Percentiles rank a stretch among this genome's conserved stretches.
phyloP scores from a whole-genome alignment of 306 rosid species.

The Elaeagnus macrophylla region DNA sequence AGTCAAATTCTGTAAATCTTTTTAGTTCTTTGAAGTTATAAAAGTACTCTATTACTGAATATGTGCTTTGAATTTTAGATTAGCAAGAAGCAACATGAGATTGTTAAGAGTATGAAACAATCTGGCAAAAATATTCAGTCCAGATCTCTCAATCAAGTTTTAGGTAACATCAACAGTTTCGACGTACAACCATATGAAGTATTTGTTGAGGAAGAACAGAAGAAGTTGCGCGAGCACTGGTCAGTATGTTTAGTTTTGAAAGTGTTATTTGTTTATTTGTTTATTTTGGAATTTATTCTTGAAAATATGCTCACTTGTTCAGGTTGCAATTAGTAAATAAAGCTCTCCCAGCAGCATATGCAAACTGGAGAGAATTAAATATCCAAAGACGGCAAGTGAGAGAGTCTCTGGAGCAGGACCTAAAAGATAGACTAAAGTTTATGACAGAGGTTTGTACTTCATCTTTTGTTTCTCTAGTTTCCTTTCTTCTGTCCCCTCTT shows the following conservation, averaged over 20 bases:
- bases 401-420: constrained; percentile 47
- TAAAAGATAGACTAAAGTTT: constrained; percentile 36
- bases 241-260: constrained; percentile 33
- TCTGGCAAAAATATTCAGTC: constrained; percentile 69
- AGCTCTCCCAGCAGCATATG: constrained; percentile 64
- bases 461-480: constrained; percentile 5
- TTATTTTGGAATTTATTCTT: constrained; percentile 13
- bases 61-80: constrained; percentile 47
- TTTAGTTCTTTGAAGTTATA: background rate
- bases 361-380: constrained; percentile 47
- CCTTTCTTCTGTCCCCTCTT: constrained; percentile 1
- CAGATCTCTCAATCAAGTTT: constrained; percentile 69
- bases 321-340: constrained; percentile 70
- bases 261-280: background rate
- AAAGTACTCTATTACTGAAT: constrained; percentile 18
- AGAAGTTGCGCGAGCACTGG: constrained; percentile 87
- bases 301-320: constrained; percentile 8
- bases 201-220: constrained; percentile 77
- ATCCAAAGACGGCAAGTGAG: constrained; percentile 34
- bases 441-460: constrained; percentile 40
- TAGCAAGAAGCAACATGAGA: constrained; percentile 81
- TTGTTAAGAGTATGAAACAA: constrained; percentile 86
- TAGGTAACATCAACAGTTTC: constrained; percentile 63
- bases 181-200: constrained; percentile 75
- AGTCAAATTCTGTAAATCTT: background rate